Percentiles rank a stretch among this genome's conserved stretches.
Conservation (phyloP, 1,284 basidiomycete genomes). For the Cutaneotrichosporon cutaneum region DNA sequence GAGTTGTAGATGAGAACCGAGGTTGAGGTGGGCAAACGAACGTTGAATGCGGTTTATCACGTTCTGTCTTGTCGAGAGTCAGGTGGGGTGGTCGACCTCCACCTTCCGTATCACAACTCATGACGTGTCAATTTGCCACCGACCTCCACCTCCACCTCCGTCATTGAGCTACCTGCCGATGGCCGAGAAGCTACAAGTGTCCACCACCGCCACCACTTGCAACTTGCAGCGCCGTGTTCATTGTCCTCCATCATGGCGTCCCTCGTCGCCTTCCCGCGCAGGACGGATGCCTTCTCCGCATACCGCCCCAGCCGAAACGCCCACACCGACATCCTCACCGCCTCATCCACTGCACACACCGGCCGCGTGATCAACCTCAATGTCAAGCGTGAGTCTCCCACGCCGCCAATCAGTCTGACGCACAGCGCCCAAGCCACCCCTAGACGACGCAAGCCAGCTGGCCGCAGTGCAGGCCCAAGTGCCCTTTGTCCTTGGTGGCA, state of each 20-base stretch:
- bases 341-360: neutral
- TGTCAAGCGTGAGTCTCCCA: constrained; percentile 23
- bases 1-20: neutral
- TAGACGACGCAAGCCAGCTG: neutral
- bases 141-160: constrained; percentile 4
- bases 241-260: constrained; percentile 26
- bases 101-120: neutral
- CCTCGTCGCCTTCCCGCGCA: constrained; percentile 30
- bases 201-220: neutral
- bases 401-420: neutral
- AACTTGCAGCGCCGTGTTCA: neutral
- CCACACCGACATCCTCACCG: constrained; percentile 38
- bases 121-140: neutral
- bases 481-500: constrained; percentile 30
- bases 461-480: constrained; percentile 15
- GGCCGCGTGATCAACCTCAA: constrained; percentile 27
- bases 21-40: neutral
- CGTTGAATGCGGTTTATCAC: no score
- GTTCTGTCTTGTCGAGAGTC: no score
- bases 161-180: neutral
- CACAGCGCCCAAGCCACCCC: neutral
- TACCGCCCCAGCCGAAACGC: constrained; percentile 44
- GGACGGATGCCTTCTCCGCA: constrained; percentile 34
- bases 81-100: neutral
- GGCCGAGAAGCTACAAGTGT: neutral